A percentile compares a stretch with the other conserved stretches of the same genome.
phyloP scores from a whole-genome alignment of 2,329 filamentous ascomycete species.

The Hymenoscyphus fraxineus region DNA sequence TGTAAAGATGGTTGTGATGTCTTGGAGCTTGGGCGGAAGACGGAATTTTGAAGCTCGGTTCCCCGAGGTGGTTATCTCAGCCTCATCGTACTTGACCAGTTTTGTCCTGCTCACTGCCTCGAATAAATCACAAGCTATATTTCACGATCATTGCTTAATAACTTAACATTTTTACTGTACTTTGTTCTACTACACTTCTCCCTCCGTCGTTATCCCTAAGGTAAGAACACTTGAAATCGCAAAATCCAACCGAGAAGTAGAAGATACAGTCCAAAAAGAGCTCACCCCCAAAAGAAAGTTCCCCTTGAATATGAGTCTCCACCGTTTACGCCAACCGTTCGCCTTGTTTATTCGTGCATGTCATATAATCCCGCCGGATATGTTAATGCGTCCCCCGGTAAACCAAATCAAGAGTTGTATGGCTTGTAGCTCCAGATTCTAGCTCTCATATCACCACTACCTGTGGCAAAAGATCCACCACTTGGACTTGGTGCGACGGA shows the following conservation, averaged over 20 bases:
- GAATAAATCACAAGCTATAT: background rate
- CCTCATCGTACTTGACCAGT: background rate
- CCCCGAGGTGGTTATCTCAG: slow-evolving; percentile 5
- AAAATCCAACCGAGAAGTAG: background rate
- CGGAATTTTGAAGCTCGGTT: slow-evolving; percentile 13
- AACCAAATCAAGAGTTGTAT: slow-evolving; percentile 8
- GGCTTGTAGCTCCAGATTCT: slow-evolving; percentile 86
- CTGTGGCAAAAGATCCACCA: slow-evolving; percentile 87
- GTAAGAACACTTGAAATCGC: background rate
- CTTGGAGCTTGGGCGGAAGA: slow-evolving; percentile 5
- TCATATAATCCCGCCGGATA: slow-evolving; percentile 4
- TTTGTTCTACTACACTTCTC: background rate
- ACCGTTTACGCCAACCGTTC: slow-evolving; percentile 10
- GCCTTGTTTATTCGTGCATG: slow-evolving; percentile 8
- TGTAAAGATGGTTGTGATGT: background rate
- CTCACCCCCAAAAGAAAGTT: background rate
- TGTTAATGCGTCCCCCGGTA: background rate
- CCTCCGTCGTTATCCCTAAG: background rate
- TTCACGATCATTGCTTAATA: background rate
- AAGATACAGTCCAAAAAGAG: background rate
- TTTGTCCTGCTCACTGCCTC: background rate
- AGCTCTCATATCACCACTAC: slow-evolving; percentile 95
- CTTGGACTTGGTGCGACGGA: slow-evolving; percentile 87
- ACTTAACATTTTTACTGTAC: slow-evolving; percentile 3
- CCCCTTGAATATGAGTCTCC: slow-evolving; percentile 4